Evolutionary conservation across 257 asterid species (phyloP).

Genomic region (Petrea volubilis): DNA sequence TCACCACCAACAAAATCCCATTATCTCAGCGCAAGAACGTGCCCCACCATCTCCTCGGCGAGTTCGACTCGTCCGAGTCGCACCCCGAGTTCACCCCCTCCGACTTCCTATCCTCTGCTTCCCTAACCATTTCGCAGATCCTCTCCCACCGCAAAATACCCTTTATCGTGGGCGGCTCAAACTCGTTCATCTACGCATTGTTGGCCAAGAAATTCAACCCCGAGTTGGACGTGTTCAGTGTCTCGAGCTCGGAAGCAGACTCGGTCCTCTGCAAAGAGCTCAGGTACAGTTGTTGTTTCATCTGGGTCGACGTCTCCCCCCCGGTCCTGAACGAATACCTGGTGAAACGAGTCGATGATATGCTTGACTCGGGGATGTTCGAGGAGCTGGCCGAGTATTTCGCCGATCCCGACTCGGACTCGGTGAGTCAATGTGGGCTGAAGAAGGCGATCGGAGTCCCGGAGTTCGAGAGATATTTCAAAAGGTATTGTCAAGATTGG

Average conservation of each 20-base stretch:
- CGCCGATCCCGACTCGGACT: constrained; percentile 19
- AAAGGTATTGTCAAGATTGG: neutral
- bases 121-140: constrained; percentile 46
- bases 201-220: constrained; percentile 45
- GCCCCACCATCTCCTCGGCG: constrained; percentile 72
- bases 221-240: constrained; percentile 47
- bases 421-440: constrained; percentile 52
- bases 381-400: constrained; percentile 62
- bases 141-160: constrained; percentile 41
- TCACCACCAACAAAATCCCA: constrained; percentile 76
- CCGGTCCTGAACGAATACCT: constrained; percentile 54
- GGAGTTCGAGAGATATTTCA: constrained; percentile 57
- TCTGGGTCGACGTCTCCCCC: constrained; percentile 67
- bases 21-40: constrained; percentile 45
- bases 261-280: constrained; percentile 36
- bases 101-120: constrained; percentile 45
- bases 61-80: constrained; percentile 51
- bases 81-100: constrained; percentile 58
- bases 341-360: constrained; percentile 67
- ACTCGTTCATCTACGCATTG: constrained; percentile 69
- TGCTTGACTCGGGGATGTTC: constrained; percentile 73
- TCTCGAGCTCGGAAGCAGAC: constrained; percentile 18
- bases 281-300: constrained; percentile 65
- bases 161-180: constrained; percentile 79
- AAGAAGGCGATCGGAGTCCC: constrained; percentile 79